Percentiles rank a stretch among this genome's conserved stretches.
phyloP scores from a whole-genome alignment of 2,329 filamentous ascomycete genomes.

The Amauroascus verrucosus region DNA sequence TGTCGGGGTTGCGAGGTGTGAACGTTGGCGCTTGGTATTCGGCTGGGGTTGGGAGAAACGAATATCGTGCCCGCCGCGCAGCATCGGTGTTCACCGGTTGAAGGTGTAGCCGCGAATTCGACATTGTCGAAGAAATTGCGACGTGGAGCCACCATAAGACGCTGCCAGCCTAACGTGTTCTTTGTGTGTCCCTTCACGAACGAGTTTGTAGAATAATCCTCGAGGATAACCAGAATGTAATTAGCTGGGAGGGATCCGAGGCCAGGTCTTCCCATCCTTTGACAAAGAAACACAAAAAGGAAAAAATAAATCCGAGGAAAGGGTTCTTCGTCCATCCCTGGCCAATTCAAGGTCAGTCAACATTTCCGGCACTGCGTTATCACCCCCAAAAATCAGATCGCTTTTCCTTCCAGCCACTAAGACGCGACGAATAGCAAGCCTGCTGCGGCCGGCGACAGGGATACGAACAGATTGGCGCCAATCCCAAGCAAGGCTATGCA shows the following conservation, averaged over 20 bases:
- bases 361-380: not conserved
- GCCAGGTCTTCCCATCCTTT: not conserved
- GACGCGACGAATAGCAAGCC: slow-evolving; percentile 3
- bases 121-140: slow-evolving; percentile 6
- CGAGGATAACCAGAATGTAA: no score
- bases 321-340: no score
- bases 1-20: not conserved
- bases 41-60: slow-evolving; percentile 16
- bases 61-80: slow-evolving; percentile 12
- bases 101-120: slow-evolving; percentile 7
- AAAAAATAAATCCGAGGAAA: not conserved
- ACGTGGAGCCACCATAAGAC: not conserved
- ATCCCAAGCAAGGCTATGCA: slow-evolving; percentile 4
- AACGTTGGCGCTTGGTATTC: slow-evolving; percentile 15
- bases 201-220: no score
- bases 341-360: not conserved
- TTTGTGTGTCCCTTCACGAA: not conserved
- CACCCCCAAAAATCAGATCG: not conserved
- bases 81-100: not conserved
- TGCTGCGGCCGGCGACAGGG: not conserved
- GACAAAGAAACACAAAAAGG: not conserved
- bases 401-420: not conserved
- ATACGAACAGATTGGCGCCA: not conserved
- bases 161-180: not conserved
- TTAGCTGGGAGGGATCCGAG: no score